Evolutionary conservation across 257 asterid genomes (phyloP).

Genomic region (Striga asiatica): DNA sequence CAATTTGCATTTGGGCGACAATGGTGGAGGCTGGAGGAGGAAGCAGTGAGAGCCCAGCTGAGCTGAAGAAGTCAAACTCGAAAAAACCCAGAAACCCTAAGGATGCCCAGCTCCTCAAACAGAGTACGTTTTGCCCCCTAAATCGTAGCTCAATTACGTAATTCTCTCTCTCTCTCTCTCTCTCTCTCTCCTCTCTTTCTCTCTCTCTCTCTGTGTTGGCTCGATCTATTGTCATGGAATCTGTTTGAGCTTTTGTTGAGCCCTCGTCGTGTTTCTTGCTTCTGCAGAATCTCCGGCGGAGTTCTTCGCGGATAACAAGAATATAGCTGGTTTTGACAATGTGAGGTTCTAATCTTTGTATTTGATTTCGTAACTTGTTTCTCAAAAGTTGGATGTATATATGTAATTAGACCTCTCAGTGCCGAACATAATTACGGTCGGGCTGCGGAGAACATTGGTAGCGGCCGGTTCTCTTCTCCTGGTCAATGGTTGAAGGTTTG

Average conservation of each 20-base stretch:
- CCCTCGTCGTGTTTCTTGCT: neutral
- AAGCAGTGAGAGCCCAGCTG: conserved; percentile 43
- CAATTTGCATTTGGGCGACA: conserved; percentile 8
- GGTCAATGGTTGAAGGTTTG: too few relatives aligned
- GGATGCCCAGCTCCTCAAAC: conserved; percentile 57
- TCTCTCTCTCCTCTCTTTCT: too few relatives aligned
- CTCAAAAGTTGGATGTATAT: neutral
- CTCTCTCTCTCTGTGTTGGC: too few relatives aligned
- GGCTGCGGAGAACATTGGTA: too few relatives aligned
- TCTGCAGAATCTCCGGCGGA: conserved; percentile 89
- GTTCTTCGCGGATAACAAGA: conserved; percentile 91
- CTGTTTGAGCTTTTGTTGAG: conserved; percentile 1
- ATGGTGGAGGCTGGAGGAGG: conserved; percentile 57
- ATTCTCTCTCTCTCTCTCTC: too few relatives aligned
- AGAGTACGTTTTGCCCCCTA: conserved; percentile 36
- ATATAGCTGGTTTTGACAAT: conserved; percentile 89
- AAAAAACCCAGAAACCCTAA: conserved; percentile 58
- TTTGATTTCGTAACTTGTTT: neutral
- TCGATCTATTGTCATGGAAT: neutral
- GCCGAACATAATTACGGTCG: neutral
- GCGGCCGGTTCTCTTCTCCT: too few relatives aligned
- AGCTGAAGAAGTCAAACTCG: conserved; percentile 39
- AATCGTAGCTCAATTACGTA: conserved; percentile 1
- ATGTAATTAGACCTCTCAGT: neutral
- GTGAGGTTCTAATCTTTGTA: conserved; percentile 30